Base-by-base conservation (phyloP, 768 basidiomycete species). In the Mycena galopus region DNA sequence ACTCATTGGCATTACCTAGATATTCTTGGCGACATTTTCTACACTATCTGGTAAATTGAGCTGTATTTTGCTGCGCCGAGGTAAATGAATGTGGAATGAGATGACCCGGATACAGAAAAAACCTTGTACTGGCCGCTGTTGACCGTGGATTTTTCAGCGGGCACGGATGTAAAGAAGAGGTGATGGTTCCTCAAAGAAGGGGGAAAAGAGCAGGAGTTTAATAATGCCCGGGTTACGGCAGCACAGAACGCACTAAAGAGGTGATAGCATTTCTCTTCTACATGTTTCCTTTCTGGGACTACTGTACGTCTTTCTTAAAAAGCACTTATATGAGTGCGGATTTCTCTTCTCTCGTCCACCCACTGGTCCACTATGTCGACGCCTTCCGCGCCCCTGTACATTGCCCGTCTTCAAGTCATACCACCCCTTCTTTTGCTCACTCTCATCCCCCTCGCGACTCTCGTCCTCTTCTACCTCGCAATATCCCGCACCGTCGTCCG, bases 341-440 rank as follows among this genome's bases (percentile, higher is more conserved):
- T 16, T 10, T 61, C 25, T 32, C 66, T 42, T 62, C 23, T 21
- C 67, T 33, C 4, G 35, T 56, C 29, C 9, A 10, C 59, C 62
- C 30, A 56, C 59, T 19, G 44, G 63, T 63, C 58, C 63, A 44
- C 58, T 47, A 71, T 71, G 69, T 65, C 69, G 2, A 53, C 33
- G 35, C 65, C 50, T 27, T 3, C 56, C 39, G 17, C 25, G 55
- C 55, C 30, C 32, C 21, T 63, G 53, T 59, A 73, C 66, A 64
- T 73, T 16, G 8, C 21, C 33, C 72, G 55, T 33, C 62, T 73
- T 4, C 50, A 69, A 55, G 72, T 63, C 47, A 73, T 73, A 65
- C 63, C 71, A 21, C 59, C 71, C 47, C 51, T 68, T 64, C 72
- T 77, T 56, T 71, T 74, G 35, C 68, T 77, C 68, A n/a, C n/a